Evolutionary conservation across 2,329 filamentous ascomycete genomes (phyloP).

Genomic region (Colletotrichum eremochloae): DNA sequence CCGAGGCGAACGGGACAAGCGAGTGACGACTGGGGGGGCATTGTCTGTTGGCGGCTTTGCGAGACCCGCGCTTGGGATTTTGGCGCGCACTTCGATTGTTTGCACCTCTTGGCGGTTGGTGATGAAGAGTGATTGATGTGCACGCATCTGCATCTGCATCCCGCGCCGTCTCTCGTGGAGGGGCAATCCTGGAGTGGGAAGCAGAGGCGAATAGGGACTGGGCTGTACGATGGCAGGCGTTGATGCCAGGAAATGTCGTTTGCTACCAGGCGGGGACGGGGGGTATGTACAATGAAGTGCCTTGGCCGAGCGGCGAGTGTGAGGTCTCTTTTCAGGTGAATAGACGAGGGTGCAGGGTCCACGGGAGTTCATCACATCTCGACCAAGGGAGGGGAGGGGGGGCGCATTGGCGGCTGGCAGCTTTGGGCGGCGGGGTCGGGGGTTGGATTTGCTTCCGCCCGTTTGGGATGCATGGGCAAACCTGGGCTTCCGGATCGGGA

Average conservation of each 20-base stretch:
- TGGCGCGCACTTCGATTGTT: conserved; percentile 7
- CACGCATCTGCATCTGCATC: conserved; percentile 31
- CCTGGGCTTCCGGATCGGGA: conserved; percentile 32
- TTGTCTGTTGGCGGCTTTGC: conserved; percentile 21
- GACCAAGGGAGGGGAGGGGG: not conserved
- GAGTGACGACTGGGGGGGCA: not conserved
- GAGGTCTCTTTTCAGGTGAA: not conserved
- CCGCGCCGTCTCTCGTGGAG: not conserved
- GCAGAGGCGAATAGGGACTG: conserved; percentile 1
- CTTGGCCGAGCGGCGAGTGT: not conserved
- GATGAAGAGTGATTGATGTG: conserved; percentile 11
- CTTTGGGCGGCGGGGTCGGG: conserved; percentile 28
- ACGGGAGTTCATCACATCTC: conserved; percentile 27
- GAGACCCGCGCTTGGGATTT: not conserved
- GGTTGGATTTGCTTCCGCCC: conserved; percentile 4
- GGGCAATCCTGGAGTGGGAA: not conserved
- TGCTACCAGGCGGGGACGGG: not conserved
- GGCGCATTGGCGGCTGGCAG: conserved; percentile 28
- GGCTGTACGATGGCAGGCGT: conserved; percentile 19
- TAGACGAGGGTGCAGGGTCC: conserved; percentile 18
- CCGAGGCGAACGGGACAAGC: conserved; percentile 22
- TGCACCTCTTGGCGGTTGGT: conserved; percentile 38
- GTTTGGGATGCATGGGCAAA: conserved; percentile 22
- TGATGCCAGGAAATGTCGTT: not conserved
- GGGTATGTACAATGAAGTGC: not conserved